phyloP scores from a whole-genome alignment of 106 monocot genomes.

The Posidonia australis region DNA sequence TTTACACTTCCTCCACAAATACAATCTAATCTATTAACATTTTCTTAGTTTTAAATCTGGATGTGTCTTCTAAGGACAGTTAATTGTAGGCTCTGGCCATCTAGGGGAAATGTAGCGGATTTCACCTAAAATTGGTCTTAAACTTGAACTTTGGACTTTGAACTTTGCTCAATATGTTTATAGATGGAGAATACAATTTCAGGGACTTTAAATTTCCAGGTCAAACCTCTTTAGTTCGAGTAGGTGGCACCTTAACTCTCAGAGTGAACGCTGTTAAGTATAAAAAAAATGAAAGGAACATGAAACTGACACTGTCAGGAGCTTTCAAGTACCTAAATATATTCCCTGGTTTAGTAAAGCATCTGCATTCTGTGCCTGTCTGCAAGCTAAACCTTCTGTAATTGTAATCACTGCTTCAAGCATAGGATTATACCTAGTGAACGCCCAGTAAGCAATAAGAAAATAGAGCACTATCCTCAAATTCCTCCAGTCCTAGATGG shows the following conservation, averaged over 20 bases:
- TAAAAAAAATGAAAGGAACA: background rate
- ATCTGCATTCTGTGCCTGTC: conserved; percentile 76
- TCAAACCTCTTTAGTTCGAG: background rate
- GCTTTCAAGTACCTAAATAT: conserved; percentile 45
- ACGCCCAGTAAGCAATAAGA: background rate
- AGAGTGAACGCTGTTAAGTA: background rate
- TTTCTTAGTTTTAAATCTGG: too few species aligned
- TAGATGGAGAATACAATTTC: too few species aligned
- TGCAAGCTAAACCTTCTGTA: conserved; percentile 70
- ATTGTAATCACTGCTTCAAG: conserved; percentile 72
- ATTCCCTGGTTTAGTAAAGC: conserved; percentile 58
- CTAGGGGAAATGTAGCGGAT: too few species aligned
- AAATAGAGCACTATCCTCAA: background rate
- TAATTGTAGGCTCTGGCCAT: too few species aligned
- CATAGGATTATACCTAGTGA: conserved; percentile 52
- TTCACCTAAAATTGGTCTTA: too few species aligned
- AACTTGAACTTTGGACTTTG: too few species aligned
- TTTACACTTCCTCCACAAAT: too few species aligned
- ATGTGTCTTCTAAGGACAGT: too few species aligned
- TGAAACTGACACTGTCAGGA: background rate
- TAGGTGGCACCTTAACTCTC: background rate
- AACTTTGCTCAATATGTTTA: too few species aligned
- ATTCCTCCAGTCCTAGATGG: background rate
- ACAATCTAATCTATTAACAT: too few species aligned
- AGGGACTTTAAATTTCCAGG: background rate